phyloP scores from a whole-genome alignment of 768 basidiomycete species.

The Lactarius psammicola region DNA sequence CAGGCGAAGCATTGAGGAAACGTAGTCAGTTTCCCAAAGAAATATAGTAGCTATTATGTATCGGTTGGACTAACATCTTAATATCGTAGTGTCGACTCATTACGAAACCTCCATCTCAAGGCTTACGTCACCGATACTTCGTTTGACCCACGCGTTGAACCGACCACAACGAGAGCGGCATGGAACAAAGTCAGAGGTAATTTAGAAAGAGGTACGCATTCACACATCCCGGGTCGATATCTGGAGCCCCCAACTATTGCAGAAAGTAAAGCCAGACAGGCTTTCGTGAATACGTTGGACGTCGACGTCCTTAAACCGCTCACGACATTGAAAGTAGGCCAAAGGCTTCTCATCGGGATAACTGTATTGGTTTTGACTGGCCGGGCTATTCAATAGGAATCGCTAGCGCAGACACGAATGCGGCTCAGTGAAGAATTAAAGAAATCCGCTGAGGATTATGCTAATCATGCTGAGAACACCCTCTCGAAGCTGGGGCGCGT shows the following conservation, averaged over 20 bases:
- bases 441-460: constrained; percentile 69
- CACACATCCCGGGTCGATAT: background rate
- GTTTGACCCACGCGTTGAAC: constrained; percentile 69
- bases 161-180: constrained; percentile 62
- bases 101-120: constrained; percentile 70
- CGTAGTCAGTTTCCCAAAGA: constrained; percentile 58
- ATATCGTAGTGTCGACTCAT: constrained; percentile 60
- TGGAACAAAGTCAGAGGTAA: constrained; percentile 88
- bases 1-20: constrained; percentile 82
- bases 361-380: background rate
- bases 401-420: constrained; percentile 84
- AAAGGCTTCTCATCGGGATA: background rate
- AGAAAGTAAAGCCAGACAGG: constrained; percentile 83
- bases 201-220: constrained; percentile 66
- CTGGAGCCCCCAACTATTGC: constrained; percentile 20
- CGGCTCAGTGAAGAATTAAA: constrained; percentile 90
- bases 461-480: constrained; percentile 75
- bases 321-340: constrained; percentile 58
- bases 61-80: constrained; percentile 1
- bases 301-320: constrained; percentile 72
- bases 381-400: constrained; percentile 54
- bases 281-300: constrained; percentile 69
- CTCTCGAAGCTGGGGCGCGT: constrained; percentile 76
- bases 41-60: constrained; percentile 7
- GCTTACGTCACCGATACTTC: constrained; percentile 65